Evolutionary conservation across 176 grass and related monocot species (phyloP).

Genomic region (Avena atlantica): DNA sequence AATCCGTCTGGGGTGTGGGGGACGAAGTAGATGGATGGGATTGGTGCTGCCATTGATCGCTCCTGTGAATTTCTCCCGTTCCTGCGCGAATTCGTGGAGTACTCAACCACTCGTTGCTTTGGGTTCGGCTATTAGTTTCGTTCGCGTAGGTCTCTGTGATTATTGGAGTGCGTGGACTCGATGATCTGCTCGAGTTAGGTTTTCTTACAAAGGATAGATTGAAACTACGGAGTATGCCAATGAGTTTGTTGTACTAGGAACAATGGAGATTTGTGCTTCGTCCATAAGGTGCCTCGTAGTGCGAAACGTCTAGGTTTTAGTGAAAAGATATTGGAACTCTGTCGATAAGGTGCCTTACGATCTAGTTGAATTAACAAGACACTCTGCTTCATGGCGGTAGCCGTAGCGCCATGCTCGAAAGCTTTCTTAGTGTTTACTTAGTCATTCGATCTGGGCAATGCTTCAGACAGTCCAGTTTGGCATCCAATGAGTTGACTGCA

Average conservation of each 20-base stretch:
- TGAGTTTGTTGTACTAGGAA: not conserved
- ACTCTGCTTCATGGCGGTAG: not conserved
- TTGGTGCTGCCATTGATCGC: not conserved
- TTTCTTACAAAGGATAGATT: not conserved
- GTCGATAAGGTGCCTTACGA: not conserved
- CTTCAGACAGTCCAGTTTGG: not conserved
- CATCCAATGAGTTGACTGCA: slow-evolving; percentile 14
- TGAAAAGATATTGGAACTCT: slow-evolving; percentile 11
- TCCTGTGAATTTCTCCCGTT: slow-evolving; percentile 4
- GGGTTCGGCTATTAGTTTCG: not conserved
- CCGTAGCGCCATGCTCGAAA: not conserved
- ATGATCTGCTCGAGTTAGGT: slow-evolving; percentile 34
- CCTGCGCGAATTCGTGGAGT: not conserved
- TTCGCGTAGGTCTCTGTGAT: not conserved
- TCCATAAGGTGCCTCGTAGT: not conserved
- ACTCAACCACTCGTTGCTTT: not conserved
- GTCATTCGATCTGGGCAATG: not conserved
- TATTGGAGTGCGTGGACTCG: not conserved
- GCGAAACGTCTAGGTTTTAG: not conserved
- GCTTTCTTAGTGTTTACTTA: not conserved
- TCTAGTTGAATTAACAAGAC: not conserved
- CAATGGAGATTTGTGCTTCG: not conserved
- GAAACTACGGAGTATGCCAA: not conserved
- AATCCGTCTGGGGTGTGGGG: slow-evolving; percentile 12
- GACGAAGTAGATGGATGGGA: not conserved